Evolutionary conservation across 2,329 filamentous ascomycete genomes (phyloP).

Genomic region (Colletotrichum caudatum): DNA sequence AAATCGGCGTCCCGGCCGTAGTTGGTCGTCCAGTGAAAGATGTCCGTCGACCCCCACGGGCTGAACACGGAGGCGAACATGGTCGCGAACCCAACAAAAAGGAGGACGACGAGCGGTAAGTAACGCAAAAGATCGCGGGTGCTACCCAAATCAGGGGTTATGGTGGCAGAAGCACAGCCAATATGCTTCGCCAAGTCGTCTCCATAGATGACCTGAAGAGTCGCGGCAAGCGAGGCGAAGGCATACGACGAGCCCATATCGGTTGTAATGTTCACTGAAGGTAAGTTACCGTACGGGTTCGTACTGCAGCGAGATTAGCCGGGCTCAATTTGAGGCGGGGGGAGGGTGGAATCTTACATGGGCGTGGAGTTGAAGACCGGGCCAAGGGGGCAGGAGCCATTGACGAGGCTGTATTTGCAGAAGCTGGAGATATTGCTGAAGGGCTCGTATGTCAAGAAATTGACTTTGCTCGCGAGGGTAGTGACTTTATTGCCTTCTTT

Average conservation of each 20-base stretch:
- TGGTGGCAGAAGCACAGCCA: conserved; percentile 82
- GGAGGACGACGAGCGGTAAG: conserved; percentile 81
- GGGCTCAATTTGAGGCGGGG: neutral
- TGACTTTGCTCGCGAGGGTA: conserved; percentile 78
- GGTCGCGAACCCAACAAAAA: conserved; percentile 85
- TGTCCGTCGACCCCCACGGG: conserved; percentile 91
- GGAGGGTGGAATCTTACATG: conserved; percentile 50
- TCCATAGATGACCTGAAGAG: conserved; percentile 80
- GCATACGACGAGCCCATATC: conserved; percentile 85
- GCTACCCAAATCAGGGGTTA: conserved; percentile 85
- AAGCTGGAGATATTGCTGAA: conserved; percentile 71
- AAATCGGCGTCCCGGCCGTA: conserved; percentile 95
- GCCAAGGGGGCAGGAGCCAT: conserved; percentile 77
- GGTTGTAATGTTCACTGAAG: conserved; percentile 79
- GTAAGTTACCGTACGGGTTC: conserved; percentile 61
- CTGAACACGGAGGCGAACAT: conserved; percentile 87
- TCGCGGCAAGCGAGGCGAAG: conserved; percentile 84
- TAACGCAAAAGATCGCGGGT: conserved; percentile 79
- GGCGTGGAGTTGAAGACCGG: conserved; percentile 72
- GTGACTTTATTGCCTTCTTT: conserved; percentile 68
- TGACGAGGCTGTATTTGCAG: conserved; percentile 71
- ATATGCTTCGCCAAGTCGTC: conserved; percentile 72
- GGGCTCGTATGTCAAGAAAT: conserved; percentile 82
- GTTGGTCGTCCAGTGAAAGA: conserved; percentile 98
- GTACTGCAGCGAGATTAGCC: conserved; percentile 17